phyloP scores from a whole-genome alignment of 164 flowering plant species.

The Sextonia rubra region DNA sequence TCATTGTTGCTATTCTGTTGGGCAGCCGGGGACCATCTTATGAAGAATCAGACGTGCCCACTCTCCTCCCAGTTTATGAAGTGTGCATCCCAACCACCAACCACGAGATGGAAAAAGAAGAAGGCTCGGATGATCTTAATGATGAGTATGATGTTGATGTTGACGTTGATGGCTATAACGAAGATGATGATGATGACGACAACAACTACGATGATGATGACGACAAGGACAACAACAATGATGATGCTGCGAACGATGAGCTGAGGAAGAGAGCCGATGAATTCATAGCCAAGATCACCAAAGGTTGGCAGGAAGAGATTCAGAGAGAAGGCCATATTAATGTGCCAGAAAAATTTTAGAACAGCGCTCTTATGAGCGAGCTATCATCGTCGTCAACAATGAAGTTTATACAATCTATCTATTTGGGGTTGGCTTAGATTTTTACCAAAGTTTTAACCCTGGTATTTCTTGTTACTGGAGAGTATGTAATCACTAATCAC shows the following conservation, averaged over 20 bases:
- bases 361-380: too few species aligned
- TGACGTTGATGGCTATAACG: slow-evolving; percentile 5
- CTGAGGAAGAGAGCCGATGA: slow-evolving; percentile 28
- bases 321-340: slow-evolving; percentile 11
- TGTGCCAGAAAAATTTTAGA: not conserved
- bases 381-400: too few species aligned
- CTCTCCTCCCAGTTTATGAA: not conserved
- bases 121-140: too few species aligned
- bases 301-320: slow-evolving; percentile 32
- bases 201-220: slow-evolving; percentile 1
- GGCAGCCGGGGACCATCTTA: slow-evolving; percentile 4
- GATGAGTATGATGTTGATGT: not conserved
- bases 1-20: slow-evolving; percentile 5
- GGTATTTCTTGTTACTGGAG: too few species aligned
- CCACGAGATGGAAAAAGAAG: not conserved
- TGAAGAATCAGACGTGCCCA: slow-evolving; percentile 3
- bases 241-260: not conserved
- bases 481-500: too few species aligned
- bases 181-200: slow-evolving; percentile 14
- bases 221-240: not conserved
- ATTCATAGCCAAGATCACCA: slow-evolving; percentile 27
- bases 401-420: too few species aligned
- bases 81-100: not conserved
- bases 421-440: too few species aligned
- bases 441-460: too few species aligned